Percentiles rank a stretch among this genome's conserved stretches.
phyloP scores from a whole-genome alignment of 345 rosid genomes.

The Eucalyptus grandis region DNA sequence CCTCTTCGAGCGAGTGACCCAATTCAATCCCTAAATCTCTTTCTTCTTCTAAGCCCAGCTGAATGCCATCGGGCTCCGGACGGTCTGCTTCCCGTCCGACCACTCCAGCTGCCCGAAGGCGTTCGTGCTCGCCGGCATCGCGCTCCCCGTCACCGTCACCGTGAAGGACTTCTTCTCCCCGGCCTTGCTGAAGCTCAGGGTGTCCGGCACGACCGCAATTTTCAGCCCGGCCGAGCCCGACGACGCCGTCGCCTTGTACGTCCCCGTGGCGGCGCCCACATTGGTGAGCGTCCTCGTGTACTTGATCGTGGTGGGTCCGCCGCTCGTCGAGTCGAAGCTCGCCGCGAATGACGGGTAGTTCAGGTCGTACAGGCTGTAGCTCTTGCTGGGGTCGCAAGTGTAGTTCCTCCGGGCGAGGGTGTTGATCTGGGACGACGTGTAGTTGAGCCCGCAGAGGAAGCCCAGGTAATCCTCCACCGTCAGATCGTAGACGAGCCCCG shows the following conservation, averaged over 20 bases:
- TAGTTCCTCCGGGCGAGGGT: slow-evolving; percentile 27
- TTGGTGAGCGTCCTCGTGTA: background rate
- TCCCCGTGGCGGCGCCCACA: background rate
- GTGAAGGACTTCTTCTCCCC: slow-evolving; percentile 69
- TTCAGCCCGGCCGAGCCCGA: background rate
- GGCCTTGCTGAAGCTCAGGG: slow-evolving; percentile 45
- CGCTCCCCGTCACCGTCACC: slow-evolving; percentile 45
- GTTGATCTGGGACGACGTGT: slow-evolving; percentile 35
- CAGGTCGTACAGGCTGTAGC: slow-evolving; percentile 29
- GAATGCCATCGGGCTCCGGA: slow-evolving; percentile 75
- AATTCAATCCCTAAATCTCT: background rate
- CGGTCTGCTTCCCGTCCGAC: slow-evolving; percentile 68
- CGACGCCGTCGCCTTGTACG: background rate
- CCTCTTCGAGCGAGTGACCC: background rate
- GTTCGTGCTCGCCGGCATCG: slow-evolving; percentile 21
- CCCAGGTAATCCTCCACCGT: slow-evolving; percentile 48
- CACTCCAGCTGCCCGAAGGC: slow-evolving; percentile 55
- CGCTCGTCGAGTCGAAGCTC: background rate
- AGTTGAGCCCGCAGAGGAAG: slow-evolving; percentile 71
- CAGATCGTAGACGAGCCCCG: slow-evolving; percentile 75
- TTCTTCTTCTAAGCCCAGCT: slow-evolving; percentile 37
- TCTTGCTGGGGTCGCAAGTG: slow-evolving; percentile 37
- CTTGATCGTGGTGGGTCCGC: background rate
- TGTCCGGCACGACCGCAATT: background rate
- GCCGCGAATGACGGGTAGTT: slow-evolving; percentile 84